phyloP scores from a whole-genome alignment of 768 basidiomycete species.

The Coprinopsis sp. region DNA sequence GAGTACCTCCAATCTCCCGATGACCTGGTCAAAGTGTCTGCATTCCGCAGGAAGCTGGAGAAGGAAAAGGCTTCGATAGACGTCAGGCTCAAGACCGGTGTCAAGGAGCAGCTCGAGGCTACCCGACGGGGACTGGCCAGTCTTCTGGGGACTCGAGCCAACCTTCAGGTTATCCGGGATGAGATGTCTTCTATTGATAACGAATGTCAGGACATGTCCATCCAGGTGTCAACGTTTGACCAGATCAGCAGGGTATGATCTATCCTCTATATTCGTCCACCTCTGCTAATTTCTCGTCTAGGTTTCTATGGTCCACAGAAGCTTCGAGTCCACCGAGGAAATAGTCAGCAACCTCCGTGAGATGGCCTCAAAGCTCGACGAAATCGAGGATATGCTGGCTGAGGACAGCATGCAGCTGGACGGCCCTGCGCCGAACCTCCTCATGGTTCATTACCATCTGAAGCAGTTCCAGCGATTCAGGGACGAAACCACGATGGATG shows the following conservation, averaged over 20 bases:
- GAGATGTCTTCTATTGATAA: slow-evolving; percentile 80
- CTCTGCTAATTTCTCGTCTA: too few species aligned
- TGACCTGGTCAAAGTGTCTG: slow-evolving; percentile 83
- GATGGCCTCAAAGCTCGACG: slow-evolving; percentile 81
- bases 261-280: not conserved
- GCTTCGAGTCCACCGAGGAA: slow-evolving; percentile 63
- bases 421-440: slow-evolving; percentile 84
- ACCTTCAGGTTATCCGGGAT: slow-evolving; percentile 79
- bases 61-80: slow-evolving; percentile 97
- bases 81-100: slow-evolving; percentile 82
- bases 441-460: slow-evolving; percentile 86
- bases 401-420: slow-evolving; percentile 72
- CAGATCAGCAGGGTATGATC: slow-evolving; percentile 86
- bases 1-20: slow-evolving; percentile 92
- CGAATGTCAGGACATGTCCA: slow-evolving; percentile 69
- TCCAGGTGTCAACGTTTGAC: slow-evolving; percentile 82
- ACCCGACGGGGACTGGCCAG: slow-evolving; percentile 85
- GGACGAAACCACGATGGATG: slow-evolving; percentile 92
- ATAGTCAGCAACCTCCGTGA: slow-evolving; percentile 87
- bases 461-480: slow-evolving; percentile 91
- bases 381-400: slow-evolving; percentile 73
- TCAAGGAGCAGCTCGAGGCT: slow-evolving; percentile 88
- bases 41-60: slow-evolving; percentile 89
- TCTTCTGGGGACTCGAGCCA: slow-evolving; percentile 70
- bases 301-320: slow-evolving; percentile 95